Evolutionary conservation across 257 asterid species (phyloP).

Genomic region (Solanum ossicruentum): DNA sequence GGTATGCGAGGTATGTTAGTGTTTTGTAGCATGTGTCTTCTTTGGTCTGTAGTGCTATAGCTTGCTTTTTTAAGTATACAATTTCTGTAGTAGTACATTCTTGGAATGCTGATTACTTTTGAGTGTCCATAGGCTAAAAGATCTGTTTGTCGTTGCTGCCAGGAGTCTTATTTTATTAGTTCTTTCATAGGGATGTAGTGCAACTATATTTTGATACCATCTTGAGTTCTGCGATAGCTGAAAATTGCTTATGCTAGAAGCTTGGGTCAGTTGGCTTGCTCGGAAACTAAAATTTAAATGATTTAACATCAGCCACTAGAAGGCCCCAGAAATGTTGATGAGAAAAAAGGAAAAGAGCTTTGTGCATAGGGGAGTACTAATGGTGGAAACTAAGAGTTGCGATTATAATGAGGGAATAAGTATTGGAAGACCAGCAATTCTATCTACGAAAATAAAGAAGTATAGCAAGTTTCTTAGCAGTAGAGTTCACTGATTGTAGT

Average conservation of each 20-base stretch:
- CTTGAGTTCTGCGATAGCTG: neutral
- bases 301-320: neutral
- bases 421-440: neutral
- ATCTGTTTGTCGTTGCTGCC: neutral
- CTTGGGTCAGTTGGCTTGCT: neutral
- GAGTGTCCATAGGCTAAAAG: neutral
- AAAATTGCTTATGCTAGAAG: neutral
- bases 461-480: neutral
- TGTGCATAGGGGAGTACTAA: neutral
- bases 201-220: neutral
- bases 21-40: neutral
- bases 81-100: neutral
- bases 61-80: neutral
- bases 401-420: neutral
- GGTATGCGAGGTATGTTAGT: constrained; percentile 62
- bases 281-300: neutral
- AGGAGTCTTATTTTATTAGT: neutral
- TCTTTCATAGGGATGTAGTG: neutral
- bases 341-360: neutral
- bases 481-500: neutral
- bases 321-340: neutral
- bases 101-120: neutral
- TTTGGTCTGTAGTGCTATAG: neutral
- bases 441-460: neutral
- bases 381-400: neutral